phyloP scores from a whole-genome alignment of 2,329 filamentous ascomycete genomes.

The Clonostachys solani region DNA sequence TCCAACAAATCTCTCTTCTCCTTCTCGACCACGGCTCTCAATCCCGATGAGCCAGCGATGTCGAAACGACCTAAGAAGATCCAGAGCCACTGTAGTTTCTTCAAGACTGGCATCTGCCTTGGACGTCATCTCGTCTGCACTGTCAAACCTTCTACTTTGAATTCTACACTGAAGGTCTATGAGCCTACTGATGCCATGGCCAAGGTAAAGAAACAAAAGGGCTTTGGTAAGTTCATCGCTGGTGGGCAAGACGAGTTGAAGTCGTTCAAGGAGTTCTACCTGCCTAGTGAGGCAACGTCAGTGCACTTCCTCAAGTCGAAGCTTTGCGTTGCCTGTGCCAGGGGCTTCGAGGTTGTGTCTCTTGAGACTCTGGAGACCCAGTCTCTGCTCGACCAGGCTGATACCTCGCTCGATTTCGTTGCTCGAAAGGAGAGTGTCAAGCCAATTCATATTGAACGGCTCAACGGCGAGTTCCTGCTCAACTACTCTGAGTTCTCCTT shows the following conservation, averaged over 20 bases:
- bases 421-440: slow-evolving; percentile 88
- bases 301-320: slow-evolving; percentile 98
- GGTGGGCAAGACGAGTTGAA: slow-evolving; percentile 90
- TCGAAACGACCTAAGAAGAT: slow-evolving; percentile 93
- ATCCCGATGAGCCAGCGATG: slow-evolving; percentile 75
- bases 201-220: slow-evolving; percentile 92
- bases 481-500: slow-evolving; percentile 99
- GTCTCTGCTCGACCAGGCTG: slow-evolving; percentile 92
- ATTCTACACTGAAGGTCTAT: slow-evolving; percentile 98
- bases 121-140: slow-evolving; percentile 93
- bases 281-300: slow-evolving; percentile 95
- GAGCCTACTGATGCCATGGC: slow-evolving; percentile 94
- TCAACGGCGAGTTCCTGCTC: slow-evolving; percentile 94
- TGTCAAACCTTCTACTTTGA: slow-evolving; percentile 89
- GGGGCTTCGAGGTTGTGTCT: slow-evolving; percentile 95
- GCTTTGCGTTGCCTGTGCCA: slow-evolving; percentile 90
- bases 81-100: slow-evolving; percentile 95
- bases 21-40: slow-evolving; percentile 82
- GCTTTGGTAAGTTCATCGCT: slow-evolving; percentile 93
- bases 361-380: slow-evolving; percentile 98
- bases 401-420: slow-evolving; percentile 97
- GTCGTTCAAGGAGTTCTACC: slow-evolving; percentile 98
- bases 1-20: slow-evolving; percentile 91
- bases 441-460: slow-evolving; percentile 94
- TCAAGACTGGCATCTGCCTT: slow-evolving; percentile 93